Evolutionary conservation across 164 flowering plant species (phyloP).

Genomic region (Sextonia rubra): DNA sequence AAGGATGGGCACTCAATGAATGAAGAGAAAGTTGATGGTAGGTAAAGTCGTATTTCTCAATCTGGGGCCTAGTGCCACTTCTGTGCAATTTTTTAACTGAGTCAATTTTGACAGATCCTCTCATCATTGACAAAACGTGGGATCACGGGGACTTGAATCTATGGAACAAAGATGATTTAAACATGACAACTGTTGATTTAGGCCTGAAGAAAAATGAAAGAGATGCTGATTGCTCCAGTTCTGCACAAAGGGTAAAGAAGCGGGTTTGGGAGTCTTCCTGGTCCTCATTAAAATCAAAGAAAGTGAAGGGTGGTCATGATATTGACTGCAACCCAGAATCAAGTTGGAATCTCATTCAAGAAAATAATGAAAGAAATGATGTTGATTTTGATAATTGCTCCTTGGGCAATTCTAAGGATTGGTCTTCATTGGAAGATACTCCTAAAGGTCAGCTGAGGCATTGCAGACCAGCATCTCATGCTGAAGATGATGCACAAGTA

Average conservation of each 20-base stretch:
- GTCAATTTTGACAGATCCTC: slow-evolving; percentile 14
- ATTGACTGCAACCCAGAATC: slow-evolving; percentile 30
- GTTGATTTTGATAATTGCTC: slow-evolving; percentile 24
- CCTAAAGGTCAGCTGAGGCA: slow-evolving; percentile 7
- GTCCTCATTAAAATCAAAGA: slow-evolving; percentile 76
- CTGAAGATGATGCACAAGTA: slow-evolving; percentile 15
- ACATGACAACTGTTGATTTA: slow-evolving; percentile 11
- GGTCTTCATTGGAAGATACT: slow-evolving; percentile 18
- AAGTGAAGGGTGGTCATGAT: slow-evolving; percentile 60
- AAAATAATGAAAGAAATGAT: slow-evolving; percentile 17
- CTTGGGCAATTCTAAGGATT: slow-evolving; percentile 15
- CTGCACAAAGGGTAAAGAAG: slow-evolving; percentile 38
- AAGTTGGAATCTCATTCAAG: slow-evolving; percentile 17
- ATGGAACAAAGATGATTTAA: slow-evolving; percentile 11
- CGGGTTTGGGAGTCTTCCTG: slow-evolving; percentile 64
- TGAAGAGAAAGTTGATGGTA: slow-evolving; percentile 21
- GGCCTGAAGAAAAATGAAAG: slow-evolving; percentile 11
- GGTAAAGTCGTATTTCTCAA: neutral
- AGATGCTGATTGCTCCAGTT: slow-evolving; percentile 35
- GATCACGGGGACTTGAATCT: slow-evolving; percentile 19
- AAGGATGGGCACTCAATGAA: slow-evolving; percentile 13
- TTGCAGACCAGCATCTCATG: slow-evolving; percentile 12
- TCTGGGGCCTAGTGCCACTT: neutral
- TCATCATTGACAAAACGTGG: slow-evolving; percentile 8
- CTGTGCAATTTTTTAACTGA: neutral